Evolutionary conservation across 108 stramenopile species (phyloP).

Genomic region (Nitzschia palea): DNA sequence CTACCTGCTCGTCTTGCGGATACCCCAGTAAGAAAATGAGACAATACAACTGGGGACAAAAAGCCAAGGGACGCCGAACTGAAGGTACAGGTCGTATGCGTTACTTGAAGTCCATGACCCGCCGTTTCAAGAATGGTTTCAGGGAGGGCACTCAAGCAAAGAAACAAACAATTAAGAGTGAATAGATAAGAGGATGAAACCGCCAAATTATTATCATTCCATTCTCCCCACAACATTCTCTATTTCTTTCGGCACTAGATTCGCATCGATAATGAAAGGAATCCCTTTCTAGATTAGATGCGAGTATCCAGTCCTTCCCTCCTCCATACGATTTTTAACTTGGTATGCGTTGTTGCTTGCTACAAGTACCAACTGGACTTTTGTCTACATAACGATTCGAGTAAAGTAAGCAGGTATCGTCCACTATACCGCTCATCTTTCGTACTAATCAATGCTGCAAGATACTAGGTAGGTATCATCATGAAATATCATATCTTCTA

Average conservation of each 20-base stretch:
- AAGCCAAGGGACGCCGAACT: constrained; percentile 97
- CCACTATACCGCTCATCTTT: no score
- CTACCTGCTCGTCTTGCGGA: constrained; percentile 97
- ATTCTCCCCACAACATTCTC: neutral
- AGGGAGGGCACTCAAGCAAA: constrained; percentile 96
- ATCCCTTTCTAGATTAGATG: no score
- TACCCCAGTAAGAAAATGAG: constrained; percentile 98
- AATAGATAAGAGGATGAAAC: constrained; percentile 43
- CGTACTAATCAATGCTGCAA: neutral
- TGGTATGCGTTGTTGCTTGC: no score
- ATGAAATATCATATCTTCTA: neutral
- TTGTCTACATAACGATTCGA: no score
- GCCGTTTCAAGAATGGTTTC: constrained; percentile 99
- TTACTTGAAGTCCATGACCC: constrained; percentile 97
- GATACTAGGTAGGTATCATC: neutral
- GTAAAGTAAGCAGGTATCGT: no score
- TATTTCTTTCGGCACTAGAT: no score
- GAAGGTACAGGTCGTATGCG: constrained; percentile 98
- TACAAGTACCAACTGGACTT: no score
- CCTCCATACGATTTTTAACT: no score
- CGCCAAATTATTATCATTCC: no score
- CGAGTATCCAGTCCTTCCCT: no score
- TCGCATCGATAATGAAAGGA: no score
- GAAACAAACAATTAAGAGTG: constrained; percentile 72
- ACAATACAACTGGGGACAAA: constrained; percentile 96